Evolutionary conservation across 73 alveolate species (phyloP).

Genomic region (Uronychia binucleata): DNA sequence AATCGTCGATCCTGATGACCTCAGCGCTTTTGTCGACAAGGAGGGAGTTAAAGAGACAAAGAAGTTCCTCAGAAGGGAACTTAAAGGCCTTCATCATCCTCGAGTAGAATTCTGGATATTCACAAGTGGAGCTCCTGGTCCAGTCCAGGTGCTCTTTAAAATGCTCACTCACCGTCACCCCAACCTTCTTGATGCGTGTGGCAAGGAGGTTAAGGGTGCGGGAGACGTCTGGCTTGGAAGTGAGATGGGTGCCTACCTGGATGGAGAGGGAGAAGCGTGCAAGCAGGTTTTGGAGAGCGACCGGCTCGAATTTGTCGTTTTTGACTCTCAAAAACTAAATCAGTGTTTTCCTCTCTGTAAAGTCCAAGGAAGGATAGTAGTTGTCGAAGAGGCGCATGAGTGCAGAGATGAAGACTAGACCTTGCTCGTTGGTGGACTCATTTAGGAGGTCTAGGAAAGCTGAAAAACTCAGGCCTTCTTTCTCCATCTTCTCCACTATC

Average conservation of each 20-base stretch:
- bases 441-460: constrained; percentile 15
- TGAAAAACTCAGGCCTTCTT: constrained; percentile 45
- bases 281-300: constrained; percentile 22
- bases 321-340: constrained; percentile 6
- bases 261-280: constrained; percentile 3
- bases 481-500: constrained; percentile 44
- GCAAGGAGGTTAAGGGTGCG: constrained; percentile 27
- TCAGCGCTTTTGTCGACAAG: constrained; percentile 24
- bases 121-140: background rate
- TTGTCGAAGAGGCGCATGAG: background rate
- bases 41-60: constrained; percentile 17
- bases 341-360: constrained; percentile 18
- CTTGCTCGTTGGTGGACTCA: background rate
- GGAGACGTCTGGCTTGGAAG: constrained; percentile 22
- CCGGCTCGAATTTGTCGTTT: constrained; percentile 9
- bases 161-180: background rate
- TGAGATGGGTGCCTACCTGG: background rate
- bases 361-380: constrained; percentile 33
- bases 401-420: background rate
- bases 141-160: background rate
- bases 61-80: constrained; percentile 7
- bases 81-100: background rate
- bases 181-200: background rate
- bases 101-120: background rate
- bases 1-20: constrained; percentile 27